Evolutionary conservation across 129 eudicot genomes (phyloP).

Genomic region (Ambrosia artemisiifolia): DNA sequence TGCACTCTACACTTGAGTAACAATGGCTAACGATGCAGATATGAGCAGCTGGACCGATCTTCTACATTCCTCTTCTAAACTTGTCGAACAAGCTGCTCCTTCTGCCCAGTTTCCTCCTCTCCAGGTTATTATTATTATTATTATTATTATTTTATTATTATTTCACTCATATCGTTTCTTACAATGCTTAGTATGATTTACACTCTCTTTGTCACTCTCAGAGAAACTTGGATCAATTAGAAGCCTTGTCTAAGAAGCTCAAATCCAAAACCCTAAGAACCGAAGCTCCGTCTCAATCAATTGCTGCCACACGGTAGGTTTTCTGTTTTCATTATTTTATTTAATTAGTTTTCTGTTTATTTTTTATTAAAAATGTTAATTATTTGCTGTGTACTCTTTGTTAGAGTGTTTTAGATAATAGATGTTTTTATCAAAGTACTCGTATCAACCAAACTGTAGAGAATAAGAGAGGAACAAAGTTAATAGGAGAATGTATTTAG

Average conservation of each 20-base stretch:
- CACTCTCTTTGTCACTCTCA: slow-evolving; percentile 10
- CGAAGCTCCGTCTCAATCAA: slow-evolving; percentile 90
- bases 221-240: slow-evolving; percentile 95
- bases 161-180: not conserved
- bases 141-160: not conserved
- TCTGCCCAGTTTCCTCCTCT: slow-evolving; percentile 97
- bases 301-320: slow-evolving; percentile 84
- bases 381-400: not conserved
- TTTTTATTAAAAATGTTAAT: not conserved
- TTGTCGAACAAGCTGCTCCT: slow-evolving; percentile 96
- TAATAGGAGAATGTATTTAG: not conserved
- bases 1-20: not conserved
- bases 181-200: not conserved
- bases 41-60: slow-evolving; percentile 96
- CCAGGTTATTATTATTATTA: slow-evolving; percentile 42
- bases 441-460: not conserved
- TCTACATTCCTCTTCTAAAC: slow-evolving; percentile 91
- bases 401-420: not conserved
- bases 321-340: not conserved
- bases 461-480: not conserved
- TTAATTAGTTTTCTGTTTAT: not conserved
- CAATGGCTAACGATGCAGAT: slow-evolving; percentile 81
- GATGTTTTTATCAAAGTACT: not conserved
- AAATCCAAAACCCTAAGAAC: slow-evolving; percentile 85
- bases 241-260: slow-evolving; percentile 91